Evolutionary conservation across 2,329 filamentous ascomycete genomes (phyloP), one percentile per base, ranked within the genome.

Genomic region (Microsporum ferrugineum): DNA sequence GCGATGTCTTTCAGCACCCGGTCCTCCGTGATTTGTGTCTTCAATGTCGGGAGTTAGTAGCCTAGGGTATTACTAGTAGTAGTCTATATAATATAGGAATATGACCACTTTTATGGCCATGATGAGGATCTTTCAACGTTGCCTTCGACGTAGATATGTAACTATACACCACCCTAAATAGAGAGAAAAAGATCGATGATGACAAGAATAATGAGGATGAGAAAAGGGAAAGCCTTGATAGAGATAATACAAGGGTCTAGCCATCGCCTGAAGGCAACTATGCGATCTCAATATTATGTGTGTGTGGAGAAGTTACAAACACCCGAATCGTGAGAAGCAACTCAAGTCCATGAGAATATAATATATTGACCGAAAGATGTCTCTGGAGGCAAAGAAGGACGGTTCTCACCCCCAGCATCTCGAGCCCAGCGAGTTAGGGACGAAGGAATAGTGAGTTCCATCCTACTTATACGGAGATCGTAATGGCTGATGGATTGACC

Each of bases 381-480:
- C 43, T 3, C 1, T 23, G 23, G 23, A 2, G 23, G 43, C 17
- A 23, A 17, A 47, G 7, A 7, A 23, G 31, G 39, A 47, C 6
- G 39, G 57, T 2, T 23, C 5, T n/a, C 55, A 78, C 63, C 86
- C 86, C n/a, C 75, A 75, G 1, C 83, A 88, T 68, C 85, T 96
- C 31, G 82, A 88, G 66, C 89, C 91, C 17, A 95, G 82, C 79
- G 71, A 83, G 72, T 83, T 97, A 34, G 92, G 92, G 58, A 96
- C 90, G 34, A 95, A 90, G 75, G 86, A 92, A 79, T 95, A 95
- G 90, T 95, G 78, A 68, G 84, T 80, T 1, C 29, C 51, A 5
- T 49, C 5, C 33, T 39, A 38, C 17, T 60, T 39, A 14, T 33
- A 5, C 57, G 47, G 8, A 61, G 39, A 27, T 8, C 29, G 36